A percentile compares a stretch with the other conserved stretches of the same genome.
Conservation (phyloP, 352 stramenopile genomes). For the Plasmopara halstedii region DNA sequence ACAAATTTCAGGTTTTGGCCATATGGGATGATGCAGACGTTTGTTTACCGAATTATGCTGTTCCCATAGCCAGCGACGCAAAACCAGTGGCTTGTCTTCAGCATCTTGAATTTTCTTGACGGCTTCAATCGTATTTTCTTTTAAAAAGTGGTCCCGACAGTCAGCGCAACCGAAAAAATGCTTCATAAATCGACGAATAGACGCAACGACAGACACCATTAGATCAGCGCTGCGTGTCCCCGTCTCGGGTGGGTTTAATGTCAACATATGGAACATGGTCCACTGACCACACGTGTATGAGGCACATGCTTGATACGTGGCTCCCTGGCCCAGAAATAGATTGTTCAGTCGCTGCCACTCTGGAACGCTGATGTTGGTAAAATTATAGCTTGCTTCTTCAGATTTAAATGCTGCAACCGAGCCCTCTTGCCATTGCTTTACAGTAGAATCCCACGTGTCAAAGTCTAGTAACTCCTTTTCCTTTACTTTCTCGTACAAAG, state of each 20-base stretch:
- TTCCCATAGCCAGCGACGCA: slow-evolving; percentile 78
- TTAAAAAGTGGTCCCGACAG: slow-evolving; percentile 73
- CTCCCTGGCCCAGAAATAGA: slow-evolving; percentile 57
- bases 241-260: slow-evolving; percentile 49
- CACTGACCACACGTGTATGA: slow-evolving; percentile 80
- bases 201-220: slow-evolving; percentile 59
- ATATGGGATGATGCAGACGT: slow-evolving; percentile 61
- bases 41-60: slow-evolving; percentile 84
- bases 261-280: slow-evolving; percentile 86
- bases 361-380: slow-evolving; percentile 32
- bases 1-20: slow-evolving; percentile 67
- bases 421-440: slow-evolving; percentile 54
- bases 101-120: slow-evolving; percentile 57
- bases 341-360: slow-evolving; percentile 63
- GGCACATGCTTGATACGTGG: slow-evolving; percentile 59
- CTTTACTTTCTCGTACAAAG: slow-evolving; percentile 40
- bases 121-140: slow-evolving; percentile 60
- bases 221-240: slow-evolving; percentile 35
- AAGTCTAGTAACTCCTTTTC: slow-evolving; percentile 58
- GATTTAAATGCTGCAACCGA: slow-evolving; percentile 43
- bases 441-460: slow-evolving; percentile 53
- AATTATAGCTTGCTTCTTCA: slow-evolving; percentile 49
- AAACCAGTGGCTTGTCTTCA: slow-evolving; percentile 52
- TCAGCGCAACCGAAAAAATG: slow-evolving; percentile 80
- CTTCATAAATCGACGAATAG: slow-evolving; percentile 77